phyloP scores from a whole-genome alignment of 2,329 filamentous ascomycete genomes.

The Pseudogymnoascus destructans region DNA sequence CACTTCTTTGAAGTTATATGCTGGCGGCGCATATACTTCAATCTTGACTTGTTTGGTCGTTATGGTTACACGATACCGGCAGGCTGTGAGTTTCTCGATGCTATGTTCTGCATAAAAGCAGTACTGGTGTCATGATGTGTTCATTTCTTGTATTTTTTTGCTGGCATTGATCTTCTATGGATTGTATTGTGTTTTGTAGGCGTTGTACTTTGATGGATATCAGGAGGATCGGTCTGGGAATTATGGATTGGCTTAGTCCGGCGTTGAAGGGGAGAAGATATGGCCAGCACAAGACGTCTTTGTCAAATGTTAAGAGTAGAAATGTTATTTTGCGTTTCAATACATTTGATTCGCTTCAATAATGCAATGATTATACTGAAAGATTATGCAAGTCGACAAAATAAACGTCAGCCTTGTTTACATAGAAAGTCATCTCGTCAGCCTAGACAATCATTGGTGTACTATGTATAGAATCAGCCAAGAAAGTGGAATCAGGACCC shows the following conservation, averaged over 20 bases:
- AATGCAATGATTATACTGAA: neutral
- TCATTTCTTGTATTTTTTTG: slow-evolving; percentile 7
- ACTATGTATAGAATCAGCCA: neutral
- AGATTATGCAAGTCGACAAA: neutral
- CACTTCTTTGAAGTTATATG: neutral
- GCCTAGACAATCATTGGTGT: neutral
- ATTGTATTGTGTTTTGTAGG: slow-evolving; percentile 4
- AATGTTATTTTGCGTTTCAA: slow-evolving; percentile 6
- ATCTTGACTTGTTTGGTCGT: neutral
- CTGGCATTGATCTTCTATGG: neutral
- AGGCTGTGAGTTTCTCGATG: neutral
- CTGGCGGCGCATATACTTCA: neutral
- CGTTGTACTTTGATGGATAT: slow-evolving; percentile 7
- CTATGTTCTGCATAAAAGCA: neutral
- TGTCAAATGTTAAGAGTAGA: slow-evolving; percentile 3
- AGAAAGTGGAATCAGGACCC: neutral
- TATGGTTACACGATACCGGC: slow-evolving; percentile 1
- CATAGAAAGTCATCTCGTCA: neutral
- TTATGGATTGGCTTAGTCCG: neutral
- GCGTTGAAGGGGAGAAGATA: neutral
- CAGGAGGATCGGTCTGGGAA: neutral
- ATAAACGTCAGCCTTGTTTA: neutral
- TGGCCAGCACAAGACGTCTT: neutral
- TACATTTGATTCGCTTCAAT: neutral
- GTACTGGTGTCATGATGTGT: neutral